These are phyloP conservation scores for Ogataea haglerorum DNA, from an alignment of 805 yeast species.

Conservation along the genomic window DNA sequence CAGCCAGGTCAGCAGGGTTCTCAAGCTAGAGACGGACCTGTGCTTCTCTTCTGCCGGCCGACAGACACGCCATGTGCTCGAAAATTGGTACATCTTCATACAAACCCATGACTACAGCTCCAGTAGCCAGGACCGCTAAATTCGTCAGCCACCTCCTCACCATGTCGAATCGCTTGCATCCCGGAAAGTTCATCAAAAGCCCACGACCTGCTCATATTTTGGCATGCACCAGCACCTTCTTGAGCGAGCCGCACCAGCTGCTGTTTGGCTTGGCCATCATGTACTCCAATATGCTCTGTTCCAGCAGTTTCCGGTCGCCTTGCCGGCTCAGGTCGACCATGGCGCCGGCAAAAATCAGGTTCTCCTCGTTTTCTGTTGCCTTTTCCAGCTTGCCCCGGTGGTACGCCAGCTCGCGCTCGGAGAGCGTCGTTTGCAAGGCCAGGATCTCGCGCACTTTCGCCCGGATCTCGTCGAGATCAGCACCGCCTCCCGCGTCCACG, in stretches of 20 bases:
- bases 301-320: conserved; percentile 14
- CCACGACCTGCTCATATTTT: neutral
- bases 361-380: conserved; percentile 28
- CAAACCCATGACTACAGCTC: too few relatives aligned
- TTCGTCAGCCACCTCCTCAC: too few relatives aligned
- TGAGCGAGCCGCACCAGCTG: conserved; percentile 66
- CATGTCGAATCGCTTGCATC: too few relatives aligned
- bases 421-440: conserved; percentile 30
- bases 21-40: too few relatives aligned
- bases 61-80: too few relatives aligned
- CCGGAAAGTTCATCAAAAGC: too few relatives aligned
- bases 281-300: conserved; percentile 43
- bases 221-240: conserved; percentile 40
- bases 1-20: too few relatives aligned
- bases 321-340: conserved; percentile 21
- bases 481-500: neutral
- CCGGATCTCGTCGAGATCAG: neutral
- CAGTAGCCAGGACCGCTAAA: too few relatives aligned
- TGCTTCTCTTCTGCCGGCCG: too few relatives aligned
- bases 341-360: conserved; percentile 27
- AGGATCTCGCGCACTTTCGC: conserved; percentile 19
- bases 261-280: conserved; percentile 57
- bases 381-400: conserved; percentile 39
- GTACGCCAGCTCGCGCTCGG: conserved; percentile 41
- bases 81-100: too few relatives aligned